phyloP scores from a whole-genome alignment of 2,329 filamentous ascomycete species.

The Dothistroma septosporum region DNA sequence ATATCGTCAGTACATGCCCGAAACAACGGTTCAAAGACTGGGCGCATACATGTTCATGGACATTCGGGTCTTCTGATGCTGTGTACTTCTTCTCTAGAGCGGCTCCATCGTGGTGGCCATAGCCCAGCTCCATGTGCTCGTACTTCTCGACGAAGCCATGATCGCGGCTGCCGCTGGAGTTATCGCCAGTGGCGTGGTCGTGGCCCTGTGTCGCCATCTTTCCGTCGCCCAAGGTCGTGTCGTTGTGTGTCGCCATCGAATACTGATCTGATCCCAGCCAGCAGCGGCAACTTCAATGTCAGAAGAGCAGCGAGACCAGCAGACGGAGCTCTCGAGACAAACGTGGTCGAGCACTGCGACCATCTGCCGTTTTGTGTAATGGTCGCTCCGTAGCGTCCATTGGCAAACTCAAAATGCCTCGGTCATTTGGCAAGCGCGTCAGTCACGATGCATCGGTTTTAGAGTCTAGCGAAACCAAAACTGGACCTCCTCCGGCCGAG shows the following conservation, averaged over 20 bases:
- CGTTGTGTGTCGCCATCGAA: not conserved
- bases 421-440: constrained; percentile 3
- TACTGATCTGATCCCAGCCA: not conserved
- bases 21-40: not conserved
- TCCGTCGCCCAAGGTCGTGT: not conserved
- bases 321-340: not conserved
- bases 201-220: not conserved
- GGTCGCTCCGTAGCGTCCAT: constrained; percentile 1
- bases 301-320: not conserved
- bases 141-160: constrained; percentile 20
- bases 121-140: constrained; percentile 13
- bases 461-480: not conserved
- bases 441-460: not conserved
- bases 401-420: constrained; percentile 7
- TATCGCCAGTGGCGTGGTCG: not conserved
- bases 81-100: not conserved
- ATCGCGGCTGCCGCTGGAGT: constrained; percentile 2
- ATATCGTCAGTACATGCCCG: not conserved
- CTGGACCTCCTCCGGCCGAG: not conserved
- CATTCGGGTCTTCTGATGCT: constrained; percentile 6
- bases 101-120: constrained; percentile 6
- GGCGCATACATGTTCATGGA: constrained; percentile 10
- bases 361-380: constrained; percentile 6
- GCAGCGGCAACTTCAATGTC: not conserved
- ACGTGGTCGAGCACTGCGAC: not conserved